phyloP scores from a whole-genome alignment of 148 eudicot genomes.

The Vaccinium darrowii region DNA sequence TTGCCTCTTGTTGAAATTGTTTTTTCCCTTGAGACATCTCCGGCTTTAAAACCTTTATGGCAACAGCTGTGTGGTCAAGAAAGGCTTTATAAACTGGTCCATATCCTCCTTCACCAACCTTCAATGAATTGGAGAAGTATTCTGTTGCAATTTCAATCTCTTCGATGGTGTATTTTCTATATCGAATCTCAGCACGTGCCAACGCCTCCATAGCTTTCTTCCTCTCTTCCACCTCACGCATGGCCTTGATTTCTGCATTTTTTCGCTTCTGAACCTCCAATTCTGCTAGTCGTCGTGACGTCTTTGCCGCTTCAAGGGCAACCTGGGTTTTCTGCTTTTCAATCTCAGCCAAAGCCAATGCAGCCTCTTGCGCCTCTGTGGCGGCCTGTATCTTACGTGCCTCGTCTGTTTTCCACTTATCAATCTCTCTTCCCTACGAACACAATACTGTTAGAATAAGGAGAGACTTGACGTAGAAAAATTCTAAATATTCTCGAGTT shows the following conservation, averaged over 20 bases:
- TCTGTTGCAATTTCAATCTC: slow-evolving; percentile 71
- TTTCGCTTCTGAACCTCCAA: slow-evolving; percentile 49
- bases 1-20: slow-evolving; percentile 78
- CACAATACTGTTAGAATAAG: neutral
- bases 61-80: slow-evolving; percentile 74
- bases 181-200: slow-evolving; percentile 24
- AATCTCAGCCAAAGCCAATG: slow-evolving; percentile 48
- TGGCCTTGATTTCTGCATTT: slow-evolving; percentile 38
- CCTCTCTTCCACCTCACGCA: slow-evolving; percentile 32
- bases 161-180: slow-evolving; percentile 52
- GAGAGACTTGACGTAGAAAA: neutral
- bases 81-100: slow-evolving; percentile 76
- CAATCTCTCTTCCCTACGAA: slow-evolving; percentile 41
- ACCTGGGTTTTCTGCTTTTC: slow-evolving; percentile 53
- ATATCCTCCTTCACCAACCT: slow-evolving; percentile 93
- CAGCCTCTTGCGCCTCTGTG: slow-evolving; percentile 39
- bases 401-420: slow-evolving; percentile 36
- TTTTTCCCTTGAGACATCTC: slow-evolving; percentile 66
- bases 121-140: slow-evolving; percentile 45
- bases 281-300: slow-evolving; percentile 50
- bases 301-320: slow-evolving; percentile 63
- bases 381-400: slow-evolving; percentile 32
- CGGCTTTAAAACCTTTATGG: slow-evolving; percentile 72
- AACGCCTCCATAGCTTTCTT: slow-evolving; percentile 35
- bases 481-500: neutral